Evolutionary conservation across 768 basidiomycete species (phyloP).

Genomic region (Auriscalpium vulgare): DNA sequence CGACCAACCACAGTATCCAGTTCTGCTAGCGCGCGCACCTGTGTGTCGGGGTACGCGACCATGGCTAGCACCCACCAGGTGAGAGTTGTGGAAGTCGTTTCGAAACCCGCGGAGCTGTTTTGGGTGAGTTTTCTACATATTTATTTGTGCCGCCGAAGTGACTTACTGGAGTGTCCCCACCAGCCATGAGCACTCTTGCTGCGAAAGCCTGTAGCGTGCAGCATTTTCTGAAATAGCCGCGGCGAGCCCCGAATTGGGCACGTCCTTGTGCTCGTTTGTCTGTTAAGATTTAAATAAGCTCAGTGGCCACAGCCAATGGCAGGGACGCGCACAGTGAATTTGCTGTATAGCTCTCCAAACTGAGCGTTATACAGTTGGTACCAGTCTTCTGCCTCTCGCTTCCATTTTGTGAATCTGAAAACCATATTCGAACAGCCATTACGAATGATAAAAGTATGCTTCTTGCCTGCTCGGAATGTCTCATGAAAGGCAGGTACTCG

Average conservation of each 20-base stretch:
- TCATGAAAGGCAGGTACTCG: conserved; percentile 16
- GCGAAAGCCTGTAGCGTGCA: background rate
- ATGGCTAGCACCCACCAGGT: conserved; percentile 11
- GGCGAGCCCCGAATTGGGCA: background rate
- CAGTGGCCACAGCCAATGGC: too few relatives aligned
- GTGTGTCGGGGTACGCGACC: conserved; percentile 11
- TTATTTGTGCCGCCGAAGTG: background rate
- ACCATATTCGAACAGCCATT: too few relatives aligned
- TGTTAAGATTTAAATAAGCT: background rate
- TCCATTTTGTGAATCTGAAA: conserved; percentile 17
- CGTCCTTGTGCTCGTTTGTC: conserved; percentile 1
- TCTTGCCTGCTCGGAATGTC: conserved; percentile 3
- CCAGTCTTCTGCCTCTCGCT: conserved; percentile 12
- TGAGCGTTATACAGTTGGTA: background rate
- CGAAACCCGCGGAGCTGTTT: conserved; percentile 1
- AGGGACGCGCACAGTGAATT: background rate
- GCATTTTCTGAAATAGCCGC: conserved; percentile 3
- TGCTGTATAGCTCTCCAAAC: conserved; percentile 10
- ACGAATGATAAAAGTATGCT: too few relatives aligned
- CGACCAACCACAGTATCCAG: conserved; percentile 13
- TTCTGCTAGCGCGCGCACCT: conserved; percentile 13
- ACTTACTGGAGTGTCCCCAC: conserved; percentile 10
- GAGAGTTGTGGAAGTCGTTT: background rate
- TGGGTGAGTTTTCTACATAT: background rate
- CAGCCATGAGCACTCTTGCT: conserved; percentile 8